Evolutionary conservation across 2,329 filamentous ascomycete species (phyloP).

Genomic region (Aspergillus aculeatinus): DNA sequence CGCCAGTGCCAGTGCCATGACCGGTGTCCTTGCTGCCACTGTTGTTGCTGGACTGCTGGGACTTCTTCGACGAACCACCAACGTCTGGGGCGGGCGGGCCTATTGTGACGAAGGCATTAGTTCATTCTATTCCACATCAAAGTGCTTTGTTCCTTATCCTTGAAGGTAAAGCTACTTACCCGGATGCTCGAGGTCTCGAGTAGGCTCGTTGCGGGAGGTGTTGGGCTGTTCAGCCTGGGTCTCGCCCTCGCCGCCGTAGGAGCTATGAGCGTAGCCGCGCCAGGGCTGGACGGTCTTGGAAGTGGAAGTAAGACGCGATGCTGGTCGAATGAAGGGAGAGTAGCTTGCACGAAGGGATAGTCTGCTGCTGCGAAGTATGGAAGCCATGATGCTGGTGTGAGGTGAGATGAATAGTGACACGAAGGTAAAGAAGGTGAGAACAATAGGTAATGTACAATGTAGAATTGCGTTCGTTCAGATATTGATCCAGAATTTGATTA

Average conservation of each 20-base stretch:
- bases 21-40: background rate
- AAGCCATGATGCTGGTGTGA: constrained; percentile 3
- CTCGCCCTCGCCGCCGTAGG: constrained; percentile 21
- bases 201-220: constrained; percentile 13
- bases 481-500: background rate
- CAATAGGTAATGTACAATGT: background rate
- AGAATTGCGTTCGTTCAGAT: no score
- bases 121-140: background rate
- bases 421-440: no score
- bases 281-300: background rate
- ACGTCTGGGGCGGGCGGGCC: constrained; percentile 24
- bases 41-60: constrained; percentile 1
- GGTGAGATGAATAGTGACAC: background rate
- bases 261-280: constrained; percentile 21
- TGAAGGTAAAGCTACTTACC: constrained; percentile 11
- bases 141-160: background rate
- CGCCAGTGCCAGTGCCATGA: background rate
- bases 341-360: constrained; percentile 1
- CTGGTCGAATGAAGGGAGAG: constrained; percentile 1
- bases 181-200: constrained; percentile 26
- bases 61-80: background rate
- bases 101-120: constrained; percentile 3
- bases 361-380: constrained; percentile 3
- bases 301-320: background rate
- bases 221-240: constrained; percentile 9